These are phyloP conservation scores for Dactylellina parvicollis DNA, from an alignment of 2,329 filamentous ascomycete genomes.

Conservation along the genomic window DNA sequence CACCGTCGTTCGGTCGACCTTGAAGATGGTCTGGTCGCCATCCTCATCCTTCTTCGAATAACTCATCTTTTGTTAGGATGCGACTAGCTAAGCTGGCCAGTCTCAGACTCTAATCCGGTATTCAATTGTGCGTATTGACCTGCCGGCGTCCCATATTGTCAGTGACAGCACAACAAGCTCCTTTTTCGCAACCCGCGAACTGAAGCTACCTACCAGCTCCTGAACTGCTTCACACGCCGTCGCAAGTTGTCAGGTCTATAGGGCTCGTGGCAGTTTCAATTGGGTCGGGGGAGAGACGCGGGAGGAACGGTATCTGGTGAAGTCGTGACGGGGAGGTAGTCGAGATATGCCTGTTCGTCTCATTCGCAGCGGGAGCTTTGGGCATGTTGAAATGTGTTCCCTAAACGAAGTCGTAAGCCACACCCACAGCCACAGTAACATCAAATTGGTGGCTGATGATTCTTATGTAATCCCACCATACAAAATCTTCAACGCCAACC, in stretches of 20 bases:
- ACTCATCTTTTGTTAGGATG: constrained; percentile 71
- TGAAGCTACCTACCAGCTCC: constrained; percentile 42
- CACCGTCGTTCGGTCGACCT: constrained; percentile 95
- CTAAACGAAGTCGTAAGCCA: constrained; percentile 29
- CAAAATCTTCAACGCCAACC: constrained; percentile 48
- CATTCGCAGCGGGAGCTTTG: constrained; percentile 29
- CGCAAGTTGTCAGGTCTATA: constrained; percentile 14
- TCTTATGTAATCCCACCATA: constrained; percentile 15
- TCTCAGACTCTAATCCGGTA: constrained; percentile 1
- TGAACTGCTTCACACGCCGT: constrained; percentile 14
- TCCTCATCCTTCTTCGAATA: constrained; percentile 99
- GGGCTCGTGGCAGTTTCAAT: constrained; percentile 22
- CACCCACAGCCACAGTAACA: constrained; percentile 14
- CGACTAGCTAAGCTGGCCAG: constrained; percentile 31
- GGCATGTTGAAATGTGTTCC: constrained; percentile 54
- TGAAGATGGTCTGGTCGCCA: constrained; percentile 89
- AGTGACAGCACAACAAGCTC: constrained; percentile 48
- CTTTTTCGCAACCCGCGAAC: constrained; percentile 36
- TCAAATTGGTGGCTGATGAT: constrained; percentile 17
- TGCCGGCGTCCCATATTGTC: constrained; percentile 7
- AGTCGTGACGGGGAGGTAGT: constrained; percentile 37
- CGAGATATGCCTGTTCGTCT: constrained; percentile 44
- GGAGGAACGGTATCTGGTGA: constrained; percentile 5
- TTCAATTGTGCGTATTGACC: constrained; percentile 43
- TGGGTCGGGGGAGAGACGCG: constrained; percentile 27